phyloP scores from a whole-genome alignment of 2,329 filamentous ascomycete genomes.

The Sclerotinia spermophila region DNA sequence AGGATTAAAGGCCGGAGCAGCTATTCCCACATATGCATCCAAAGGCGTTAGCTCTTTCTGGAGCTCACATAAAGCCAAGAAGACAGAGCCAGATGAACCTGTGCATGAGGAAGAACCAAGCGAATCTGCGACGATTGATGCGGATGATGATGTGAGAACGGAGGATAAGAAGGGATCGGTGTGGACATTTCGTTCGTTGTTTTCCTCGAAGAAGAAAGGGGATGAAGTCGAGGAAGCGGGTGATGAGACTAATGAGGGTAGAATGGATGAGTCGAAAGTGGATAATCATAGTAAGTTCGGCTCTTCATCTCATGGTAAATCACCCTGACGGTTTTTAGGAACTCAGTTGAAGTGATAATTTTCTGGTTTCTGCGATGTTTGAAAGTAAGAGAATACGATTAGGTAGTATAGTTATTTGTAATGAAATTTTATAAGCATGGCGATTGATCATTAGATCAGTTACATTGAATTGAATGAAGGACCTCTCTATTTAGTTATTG shows the following conservation, averaged over 20 bases:
- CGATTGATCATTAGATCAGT: not conserved
- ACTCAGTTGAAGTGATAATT: not conserved
- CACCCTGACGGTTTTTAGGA: not conserved
- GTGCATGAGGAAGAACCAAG: not conserved
- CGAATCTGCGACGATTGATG: constrained; percentile 14
- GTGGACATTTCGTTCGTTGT: not conserved
- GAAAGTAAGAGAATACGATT: not conserved
- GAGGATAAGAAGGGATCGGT: constrained; percentile 9
- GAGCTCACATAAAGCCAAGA: not conserved
- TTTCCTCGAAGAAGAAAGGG: not conserved
- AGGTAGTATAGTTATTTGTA: not conserved
- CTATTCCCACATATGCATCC: constrained; percentile 14
- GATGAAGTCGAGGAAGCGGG: not conserved
- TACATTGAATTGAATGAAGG: not conserved
- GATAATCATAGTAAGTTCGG: constrained; percentile 8
- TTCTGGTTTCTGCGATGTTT: not conserved
- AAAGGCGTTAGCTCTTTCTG: constrained; percentile 17
- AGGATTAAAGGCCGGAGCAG: constrained; percentile 3
- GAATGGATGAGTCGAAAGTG: constrained; percentile 11
- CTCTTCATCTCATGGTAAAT: not conserved
- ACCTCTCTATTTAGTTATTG: not conserved
- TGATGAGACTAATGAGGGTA: not conserved
- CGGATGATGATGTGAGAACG: constrained; percentile 14
- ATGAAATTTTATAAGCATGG: not conserved
- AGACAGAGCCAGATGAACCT: not conserved